Evolutionary conservation across 306 rosid genomes (phyloP).

Genomic region (Vigna unguiculata): DNA sequence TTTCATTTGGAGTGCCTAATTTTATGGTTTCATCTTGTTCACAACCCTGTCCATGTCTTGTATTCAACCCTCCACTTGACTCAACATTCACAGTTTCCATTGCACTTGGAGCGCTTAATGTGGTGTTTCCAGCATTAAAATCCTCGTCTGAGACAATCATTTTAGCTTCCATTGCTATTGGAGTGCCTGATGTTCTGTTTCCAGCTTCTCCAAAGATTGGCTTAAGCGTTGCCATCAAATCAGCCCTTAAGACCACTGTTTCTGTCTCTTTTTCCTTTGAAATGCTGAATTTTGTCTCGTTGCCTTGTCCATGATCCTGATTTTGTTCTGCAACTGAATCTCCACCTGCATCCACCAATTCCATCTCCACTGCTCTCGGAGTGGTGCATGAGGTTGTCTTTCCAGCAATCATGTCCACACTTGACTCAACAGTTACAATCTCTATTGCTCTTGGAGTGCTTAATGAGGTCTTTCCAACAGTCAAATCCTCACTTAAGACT

Average conservation of each 20-base stretch:
- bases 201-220: not conserved
- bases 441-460: not conserved
- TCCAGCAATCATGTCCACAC: not conserved
- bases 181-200: not conserved
- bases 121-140: not conserved
- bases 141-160: not conserved
- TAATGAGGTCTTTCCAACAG: not conserved
- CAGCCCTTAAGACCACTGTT: not conserved
- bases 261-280: not conserved
- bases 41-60: not conserved
- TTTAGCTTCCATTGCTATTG: not conserved
- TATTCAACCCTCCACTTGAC: not conserved
- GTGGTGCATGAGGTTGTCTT: not conserved
- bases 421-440: not conserved
- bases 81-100: not conserved
- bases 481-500: not conserved
- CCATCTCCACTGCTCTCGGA: not conserved
- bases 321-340: not conserved
- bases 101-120: not conserved
- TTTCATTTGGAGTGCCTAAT: not conserved
- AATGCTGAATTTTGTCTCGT: not conserved
- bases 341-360: not conserved
- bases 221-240: not conserved
- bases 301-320: not conserved
- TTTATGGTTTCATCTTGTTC: not conserved